A percentile compares a stretch with the other conserved stretches of the same genome.
Conservation (phyloP, 192 early-diverging fungal species). For the Backusella luteola region DNA sequence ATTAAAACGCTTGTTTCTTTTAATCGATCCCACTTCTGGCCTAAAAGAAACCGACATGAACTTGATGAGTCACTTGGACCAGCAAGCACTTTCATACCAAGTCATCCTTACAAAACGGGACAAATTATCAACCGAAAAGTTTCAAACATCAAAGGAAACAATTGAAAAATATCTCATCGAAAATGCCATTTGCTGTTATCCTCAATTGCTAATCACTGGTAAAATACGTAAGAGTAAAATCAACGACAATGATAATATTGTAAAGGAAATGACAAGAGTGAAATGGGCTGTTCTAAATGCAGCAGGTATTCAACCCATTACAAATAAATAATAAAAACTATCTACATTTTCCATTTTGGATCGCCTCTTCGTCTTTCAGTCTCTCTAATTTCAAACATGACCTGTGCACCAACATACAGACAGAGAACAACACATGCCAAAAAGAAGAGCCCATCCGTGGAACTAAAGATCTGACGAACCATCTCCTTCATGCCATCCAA, state of each 20-base stretch:
- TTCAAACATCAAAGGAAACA: slow-evolving; percentile 30
- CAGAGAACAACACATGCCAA: slow-evolving; percentile 45
- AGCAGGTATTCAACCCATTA: slow-evolving; percentile 2
- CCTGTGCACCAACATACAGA: slow-evolving; percentile 64
- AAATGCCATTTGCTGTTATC: slow-evolving; percentile 50
- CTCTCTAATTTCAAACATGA: slow-evolving; percentile 83
- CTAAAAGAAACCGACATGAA: slow-evolving; percentile 46
- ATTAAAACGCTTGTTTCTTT: slow-evolving; percentile 43
- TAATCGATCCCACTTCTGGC: slow-evolving; percentile 45
- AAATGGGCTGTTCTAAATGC: slow-evolving; percentile 24
- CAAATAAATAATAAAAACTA: background rate
- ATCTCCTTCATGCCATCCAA: slow-evolving; percentile 79
- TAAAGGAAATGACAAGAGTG: slow-evolving; percentile 11
- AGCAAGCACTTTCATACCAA: slow-evolving; percentile 44
- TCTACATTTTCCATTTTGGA: slow-evolving; percentile 34
- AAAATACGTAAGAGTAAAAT: slow-evolving; percentile 33
- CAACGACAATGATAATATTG: slow-evolving; percentile 18
- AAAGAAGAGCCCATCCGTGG: slow-evolving; percentile 28
- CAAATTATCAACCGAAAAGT: slow-evolving; percentile 35
- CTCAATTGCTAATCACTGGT: slow-evolving; percentile 40
- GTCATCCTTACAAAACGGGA: slow-evolving; percentile 52
- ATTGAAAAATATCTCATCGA: slow-evolving; percentile 43
- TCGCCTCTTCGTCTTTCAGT: slow-evolving; percentile 59
- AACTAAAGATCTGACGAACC: slow-evolving; percentile 57
- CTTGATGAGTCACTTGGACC: slow-evolving; percentile 44